Evolutionary conservation across 2,329 filamentous ascomycete species (phyloP), one percentile per base, ranked within the genome.

Genomic region (Thielaviopsis ethacetica): DNA sequence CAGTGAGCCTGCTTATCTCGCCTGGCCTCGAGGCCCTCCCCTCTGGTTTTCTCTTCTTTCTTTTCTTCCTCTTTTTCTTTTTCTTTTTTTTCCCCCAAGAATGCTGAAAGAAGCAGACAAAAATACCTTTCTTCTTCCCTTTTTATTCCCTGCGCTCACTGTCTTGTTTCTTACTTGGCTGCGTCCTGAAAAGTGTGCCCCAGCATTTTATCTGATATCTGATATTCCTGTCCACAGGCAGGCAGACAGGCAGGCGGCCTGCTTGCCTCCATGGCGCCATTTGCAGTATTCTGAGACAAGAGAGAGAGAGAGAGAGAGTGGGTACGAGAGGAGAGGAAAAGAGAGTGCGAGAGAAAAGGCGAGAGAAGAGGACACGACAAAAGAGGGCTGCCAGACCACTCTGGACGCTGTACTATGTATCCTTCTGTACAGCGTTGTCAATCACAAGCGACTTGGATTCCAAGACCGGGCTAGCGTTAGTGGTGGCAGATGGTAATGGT

Each of bases 171-270:
- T 41, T 41, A 41, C 34, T 41, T 13, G 34, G 10, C 34, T 41
- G 34, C 34, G 9, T 41, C 34, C 34, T 41, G 9, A 13, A 17
- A 12, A 6, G 34, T 17, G 9, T 41, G 34, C 34, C 9, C 10
- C 3, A 10, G 3, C 5, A n/a, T n/a, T n/a, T n/a, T 12, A 53
- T 38, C 22, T 44, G 57, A 61, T 57, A 59, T 61, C 50, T 38
- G 54, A 53, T 56, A 50, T 34, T 59, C 49, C 44, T 51, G 15
- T 57, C 26, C 26, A 27, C 26, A 27, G 56, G 52, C 56, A 21
- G 53, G 17, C 47, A 49, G 53, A n/a, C n/a, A 57, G 53, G 53
- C 56, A 53, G 56, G 53, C 57, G 27, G 57, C 38, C 53, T 50
- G 59, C 53, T 54, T 59, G 49, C 34, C 34, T 41, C 34, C 15